phyloP scores from a whole-genome alignment of 169 alveolate genomes.

The Amoebophrya sp. region DNA sequence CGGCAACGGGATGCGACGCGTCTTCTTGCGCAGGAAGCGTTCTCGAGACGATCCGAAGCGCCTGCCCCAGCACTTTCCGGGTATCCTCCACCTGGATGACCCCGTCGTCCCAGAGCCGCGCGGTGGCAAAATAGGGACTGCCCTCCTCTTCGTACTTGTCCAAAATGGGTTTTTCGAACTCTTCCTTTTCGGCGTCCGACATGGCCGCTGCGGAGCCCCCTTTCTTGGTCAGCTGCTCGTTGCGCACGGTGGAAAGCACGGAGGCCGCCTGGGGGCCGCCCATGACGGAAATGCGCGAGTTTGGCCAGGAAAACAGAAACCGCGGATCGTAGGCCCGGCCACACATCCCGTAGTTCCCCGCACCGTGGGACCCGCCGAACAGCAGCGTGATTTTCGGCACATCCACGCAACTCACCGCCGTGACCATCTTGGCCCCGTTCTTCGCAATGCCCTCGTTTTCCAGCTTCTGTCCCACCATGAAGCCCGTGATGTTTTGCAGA shows the following conservation, averaged over 20 bases:
- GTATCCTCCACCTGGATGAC: background rate
- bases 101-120: background rate
- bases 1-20: background rate
- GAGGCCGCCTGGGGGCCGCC: background rate
- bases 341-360: conserved; percentile 81
- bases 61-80: background rate
- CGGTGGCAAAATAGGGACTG: background rate
- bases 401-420: conserved; percentile 60
- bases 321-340: conserved; percentile 80
- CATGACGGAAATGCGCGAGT: conserved; percentile 43
- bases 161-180: background rate
- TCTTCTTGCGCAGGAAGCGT: background rate
- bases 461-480: conserved; percentile 54
- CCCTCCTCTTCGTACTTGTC: conserved; percentile 15
- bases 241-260: background rate
- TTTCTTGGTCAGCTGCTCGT: too few species aligned
- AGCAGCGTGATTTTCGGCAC: conserved; percentile 70
- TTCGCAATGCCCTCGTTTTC: conserved; percentile 78
- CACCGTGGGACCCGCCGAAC: conserved; percentile 42
- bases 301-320: conserved; percentile 71
- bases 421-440: conserved; percentile 80
- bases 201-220: too few species aligned
- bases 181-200: background rate
- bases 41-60: background rate
- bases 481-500: conserved; percentile 69